phyloP scores from a whole-genome alignment of 805 yeast genomes.

The Kazachstania martiniae region DNA sequence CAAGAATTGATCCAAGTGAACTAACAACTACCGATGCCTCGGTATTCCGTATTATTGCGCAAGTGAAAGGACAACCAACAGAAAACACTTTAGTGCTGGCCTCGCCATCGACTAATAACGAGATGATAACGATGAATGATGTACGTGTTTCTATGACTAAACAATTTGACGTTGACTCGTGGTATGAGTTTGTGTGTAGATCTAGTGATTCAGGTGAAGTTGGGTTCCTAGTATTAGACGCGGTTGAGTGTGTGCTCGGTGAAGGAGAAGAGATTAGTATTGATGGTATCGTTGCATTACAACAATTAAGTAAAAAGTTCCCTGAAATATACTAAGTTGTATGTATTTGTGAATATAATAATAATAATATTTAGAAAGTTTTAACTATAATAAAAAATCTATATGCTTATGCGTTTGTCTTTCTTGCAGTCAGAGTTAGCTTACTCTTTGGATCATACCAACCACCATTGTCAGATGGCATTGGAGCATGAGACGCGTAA shows the following conservation, averaged over 20 bases:
- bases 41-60: constrained; percentile 26
- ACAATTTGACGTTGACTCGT: constrained; percentile 19
- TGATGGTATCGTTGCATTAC: constrained; percentile 26
- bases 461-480: constrained; percentile 49
- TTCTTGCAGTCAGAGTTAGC: constrained; percentile 27
- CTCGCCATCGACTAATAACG: constrained; percentile 20
- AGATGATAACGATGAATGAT: constrained; percentile 20
- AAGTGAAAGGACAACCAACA: constrained; percentile 23
- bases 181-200: constrained; percentile 29
- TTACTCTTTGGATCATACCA: constrained; percentile 54
- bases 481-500: constrained; percentile 59
- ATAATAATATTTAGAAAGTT: not conserved
- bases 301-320: constrained; percentile 19
- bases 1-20: constrained; percentile 25
- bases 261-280: constrained; percentile 22
- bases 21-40: constrained; percentile 16
- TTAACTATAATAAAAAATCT: not conserved
- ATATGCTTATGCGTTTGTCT: constrained; percentile 9
- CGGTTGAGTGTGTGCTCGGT: constrained; percentile 19
- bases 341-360: constrained; percentile 1
- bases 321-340: constrained; percentile 19
- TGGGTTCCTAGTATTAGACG: constrained; percentile 26
- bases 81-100: constrained; percentile 18
- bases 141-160: constrained; percentile 17
- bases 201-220: constrained; percentile 26